Evolutionary conservation across 345 rosid genomes (phyloP).

Genomic region (Citrus reticulata): DNA sequence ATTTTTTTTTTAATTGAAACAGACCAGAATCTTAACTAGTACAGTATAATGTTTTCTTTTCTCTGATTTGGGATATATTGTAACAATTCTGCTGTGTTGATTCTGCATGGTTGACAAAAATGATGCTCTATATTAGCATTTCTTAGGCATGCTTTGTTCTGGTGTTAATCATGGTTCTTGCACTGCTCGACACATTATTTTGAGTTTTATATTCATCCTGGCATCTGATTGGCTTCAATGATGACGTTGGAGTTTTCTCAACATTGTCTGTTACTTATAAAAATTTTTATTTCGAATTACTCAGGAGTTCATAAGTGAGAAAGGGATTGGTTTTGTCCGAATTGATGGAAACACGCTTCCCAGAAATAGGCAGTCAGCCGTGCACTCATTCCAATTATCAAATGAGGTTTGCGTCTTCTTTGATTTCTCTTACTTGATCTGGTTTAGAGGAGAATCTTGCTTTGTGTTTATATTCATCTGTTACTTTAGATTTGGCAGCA

Average conservation of each 20-base stretch:
- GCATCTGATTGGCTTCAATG: not conserved
- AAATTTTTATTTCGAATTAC: constrained; percentile 20
- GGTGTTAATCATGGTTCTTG: not conserved
- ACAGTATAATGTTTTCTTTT: not conserved
- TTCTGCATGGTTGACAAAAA: not conserved
- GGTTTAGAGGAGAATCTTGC: not conserved
- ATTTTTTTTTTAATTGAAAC: too few species aligned
- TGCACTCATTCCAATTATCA: constrained; percentile 60
- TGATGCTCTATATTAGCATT: not conserved
- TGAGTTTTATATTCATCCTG: not conserved
- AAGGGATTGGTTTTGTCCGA: constrained; percentile 76
- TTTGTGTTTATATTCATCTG: not conserved
- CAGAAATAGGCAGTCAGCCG: constrained; percentile 88
- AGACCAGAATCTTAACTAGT: not conserved
- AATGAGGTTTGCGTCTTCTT: constrained; percentile 42
- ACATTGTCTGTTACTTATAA: not conserved
- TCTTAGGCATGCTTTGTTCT: not conserved
- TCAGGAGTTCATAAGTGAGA: constrained; percentile 85
- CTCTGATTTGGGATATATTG: not conserved
- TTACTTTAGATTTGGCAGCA: not conserved
- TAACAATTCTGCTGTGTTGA: not conserved
- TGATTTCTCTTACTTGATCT: constrained; percentile 3
- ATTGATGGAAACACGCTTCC: constrained; percentile 92
- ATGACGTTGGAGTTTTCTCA: not conserved
- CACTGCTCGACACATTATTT: not conserved